phyloP scores from a whole-genome alignment of 805 yeast species.

The Nakazawaea wickerhamii region DNA sequence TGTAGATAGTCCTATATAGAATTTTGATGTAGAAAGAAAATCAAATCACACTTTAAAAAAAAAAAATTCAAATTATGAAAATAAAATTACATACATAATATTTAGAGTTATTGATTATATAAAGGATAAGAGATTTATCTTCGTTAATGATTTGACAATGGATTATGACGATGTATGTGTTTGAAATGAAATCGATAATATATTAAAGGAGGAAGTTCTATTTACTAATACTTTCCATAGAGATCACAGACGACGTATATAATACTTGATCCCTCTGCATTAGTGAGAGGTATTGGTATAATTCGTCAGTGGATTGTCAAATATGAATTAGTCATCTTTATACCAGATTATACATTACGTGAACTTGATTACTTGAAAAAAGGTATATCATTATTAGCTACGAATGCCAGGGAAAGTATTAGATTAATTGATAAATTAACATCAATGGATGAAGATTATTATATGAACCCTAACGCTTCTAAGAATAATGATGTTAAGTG shows the following conservation, averaged over 20 bases:
- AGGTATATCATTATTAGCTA: slow-evolving; percentile 49
- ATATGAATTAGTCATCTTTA: slow-evolving; percentile 34
- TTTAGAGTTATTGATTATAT: too few species aligned
- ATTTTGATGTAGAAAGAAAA: not conserved
- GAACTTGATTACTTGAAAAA: slow-evolving; percentile 56
- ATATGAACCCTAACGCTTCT: not conserved
- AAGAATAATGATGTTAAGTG: slow-evolving; percentile 13
- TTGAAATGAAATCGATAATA: too few species aligned
- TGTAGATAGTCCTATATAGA: not conserved
- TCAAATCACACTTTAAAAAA: not conserved
- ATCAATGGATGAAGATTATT: slow-evolving; percentile 13
- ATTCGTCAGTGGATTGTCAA: slow-evolving; percentile 56
- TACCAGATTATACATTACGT: slow-evolving; percentile 53
- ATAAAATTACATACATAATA: too few species aligned
- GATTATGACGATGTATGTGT: too few species aligned
- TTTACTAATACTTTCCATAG: too few species aligned
- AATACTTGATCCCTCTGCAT: slow-evolving; percentile 62
- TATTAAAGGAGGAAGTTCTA: too few species aligned
- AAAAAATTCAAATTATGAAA: too few species aligned
- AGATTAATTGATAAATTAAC: slow-evolving; percentile 47
- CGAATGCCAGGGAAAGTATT: slow-evolving; percentile 62
- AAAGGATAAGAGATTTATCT: too few species aligned
- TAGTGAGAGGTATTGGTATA: slow-evolving; percentile 64
- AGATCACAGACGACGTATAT: slow-evolving; percentile 28
- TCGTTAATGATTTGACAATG: too few species aligned